Conservation (phyloP, 305 asterid genomes). For the Salvia sclarea region DNA sequence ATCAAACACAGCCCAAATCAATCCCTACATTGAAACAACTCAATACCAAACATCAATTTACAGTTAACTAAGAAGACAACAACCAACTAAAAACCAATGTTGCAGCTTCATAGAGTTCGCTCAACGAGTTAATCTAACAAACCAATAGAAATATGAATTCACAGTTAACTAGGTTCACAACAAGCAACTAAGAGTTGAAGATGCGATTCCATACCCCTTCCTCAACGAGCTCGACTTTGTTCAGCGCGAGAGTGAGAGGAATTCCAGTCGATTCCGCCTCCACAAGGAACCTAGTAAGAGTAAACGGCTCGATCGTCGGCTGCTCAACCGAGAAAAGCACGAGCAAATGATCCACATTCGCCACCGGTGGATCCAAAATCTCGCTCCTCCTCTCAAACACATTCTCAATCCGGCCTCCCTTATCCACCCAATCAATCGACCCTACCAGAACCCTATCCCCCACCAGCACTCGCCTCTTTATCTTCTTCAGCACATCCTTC, state of each 20-base stretch:
- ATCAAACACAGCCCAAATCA: neutral
- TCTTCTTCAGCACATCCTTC: constrained; percentile 87
- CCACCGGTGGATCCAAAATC: constrained; percentile 89
- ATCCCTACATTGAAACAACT: neutral
- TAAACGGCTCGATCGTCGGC: constrained; percentile 72
- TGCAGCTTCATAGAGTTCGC: neutral
- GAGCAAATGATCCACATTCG: constrained; percentile 83
- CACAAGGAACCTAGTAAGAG: constrained; percentile 84
- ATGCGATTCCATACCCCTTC: constrained; percentile 49
- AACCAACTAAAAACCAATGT: neutral
- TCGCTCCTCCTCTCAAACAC: constrained; percentile 69
- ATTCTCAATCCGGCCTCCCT: constrained; percentile 89
- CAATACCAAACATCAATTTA: neutral
- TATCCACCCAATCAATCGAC: constrained; percentile 81
- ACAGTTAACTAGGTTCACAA: neutral
- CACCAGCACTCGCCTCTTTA: constrained; percentile 83
- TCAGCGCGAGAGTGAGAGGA: constrained; percentile 79
- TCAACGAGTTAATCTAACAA: neutral
- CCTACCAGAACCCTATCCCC: constrained; percentile 92
- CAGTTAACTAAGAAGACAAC: neutral
- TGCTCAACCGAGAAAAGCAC: constrained; percentile 81
- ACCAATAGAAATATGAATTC: neutral
- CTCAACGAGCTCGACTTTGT: constrained; percentile 76
- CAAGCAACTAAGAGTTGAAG: constrained; percentile 4
- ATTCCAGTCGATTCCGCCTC: constrained; percentile 93